Base-by-base conservation (phyloP, 352 stramenopile genomes). In the Globisporangium radiosum region DNA sequence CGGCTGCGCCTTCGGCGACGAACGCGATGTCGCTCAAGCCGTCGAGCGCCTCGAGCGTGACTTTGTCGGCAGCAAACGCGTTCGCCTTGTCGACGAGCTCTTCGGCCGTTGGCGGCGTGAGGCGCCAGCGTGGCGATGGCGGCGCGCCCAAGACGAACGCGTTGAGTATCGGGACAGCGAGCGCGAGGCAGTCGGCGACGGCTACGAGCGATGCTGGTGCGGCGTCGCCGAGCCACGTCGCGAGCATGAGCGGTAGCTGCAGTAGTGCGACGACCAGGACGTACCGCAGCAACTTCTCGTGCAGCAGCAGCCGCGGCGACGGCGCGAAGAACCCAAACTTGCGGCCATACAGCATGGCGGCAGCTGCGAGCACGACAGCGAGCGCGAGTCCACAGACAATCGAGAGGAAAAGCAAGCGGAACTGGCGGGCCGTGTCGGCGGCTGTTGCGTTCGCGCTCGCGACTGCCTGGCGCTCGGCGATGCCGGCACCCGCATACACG, bases 81-180 rank as follows among this genome's bases (percentile, higher is more conserved):
- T 65, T 64, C 15, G 54, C 14, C 47, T 64, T 45, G 48, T 59
- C 48, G 62, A 65, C 17, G 53, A 62, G 39, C 48, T 68, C 50
- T 1, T 50, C 19, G 49, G 59, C 37, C 10, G 54, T 43, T 33
- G 56, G 42, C 4, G 53, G 47, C n/a, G 52, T 50, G 19, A 65
- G n/a, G 39, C 59, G 63, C 56, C 71, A 84, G 57, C 75, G 87
- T 2, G 25, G 25, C 40, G 66, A 71, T 9, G 85, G 57, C 52
- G 78, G 81, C 45, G 76, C 77, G 33, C 76, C 78, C 51, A 85
- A 90, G 3, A 90, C 56, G 51, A 86, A 68, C n/a, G 78, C 74
- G 65, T 90, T 88, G 0, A 71, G 70, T 15, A 88, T 49, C 0
- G 80, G 77, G 5, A 88, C 56, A 0, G 82, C 56, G 52, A 85